phyloP scores from a whole-genome alignment of 2,329 filamentous ascomycete species.

The Fonsecaea pedrosoi region DNA sequence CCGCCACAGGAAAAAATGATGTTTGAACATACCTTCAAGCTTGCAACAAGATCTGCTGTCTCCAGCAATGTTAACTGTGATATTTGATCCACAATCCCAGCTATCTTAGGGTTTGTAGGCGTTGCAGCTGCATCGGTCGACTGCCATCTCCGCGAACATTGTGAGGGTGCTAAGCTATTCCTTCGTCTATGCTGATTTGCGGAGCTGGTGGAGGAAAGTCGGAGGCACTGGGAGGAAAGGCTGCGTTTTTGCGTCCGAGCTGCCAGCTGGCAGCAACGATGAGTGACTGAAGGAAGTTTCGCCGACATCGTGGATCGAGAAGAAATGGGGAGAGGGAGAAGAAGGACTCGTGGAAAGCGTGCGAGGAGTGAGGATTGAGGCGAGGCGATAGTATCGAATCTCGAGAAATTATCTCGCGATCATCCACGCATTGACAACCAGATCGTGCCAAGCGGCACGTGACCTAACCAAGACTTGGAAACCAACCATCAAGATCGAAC shows the following conservation, averaged over 20 bases:
- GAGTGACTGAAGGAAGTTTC: constrained; percentile 26
- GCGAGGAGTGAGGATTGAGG: too few relatives aligned
- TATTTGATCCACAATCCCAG: constrained; percentile 96
- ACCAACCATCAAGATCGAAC: neutral
- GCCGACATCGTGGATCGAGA: constrained; percentile 27
- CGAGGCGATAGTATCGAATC: neutral
- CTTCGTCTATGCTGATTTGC: constrained; percentile 47
- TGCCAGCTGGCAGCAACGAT: constrained; percentile 34
- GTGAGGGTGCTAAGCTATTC: constrained; percentile 37
- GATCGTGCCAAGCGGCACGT: constrained; percentile 16
- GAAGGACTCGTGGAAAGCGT: neutral
- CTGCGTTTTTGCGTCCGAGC: constrained; percentile 40
- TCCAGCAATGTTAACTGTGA: constrained; percentile 97
- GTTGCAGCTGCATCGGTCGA: constrained; percentile 74
- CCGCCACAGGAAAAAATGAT: neutral
- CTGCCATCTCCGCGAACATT: constrained; percentile 77
- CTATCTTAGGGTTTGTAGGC: constrained; percentile 84
- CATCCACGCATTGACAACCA: constrained; percentile 9
- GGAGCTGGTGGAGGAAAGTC: constrained; percentile 50
- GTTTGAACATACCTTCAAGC: constrained; percentile 76
- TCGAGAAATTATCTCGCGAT: constrained; percentile 2
- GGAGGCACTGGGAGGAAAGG: constrained; percentile 45
- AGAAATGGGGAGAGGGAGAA: neutral
- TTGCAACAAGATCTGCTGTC: constrained; percentile 93
- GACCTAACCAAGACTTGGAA: neutral